Evolutionary conservation across 2,329 filamentous ascomycete genomes (phyloP).

Genomic region (Aureobasidium uvarum): DNA sequence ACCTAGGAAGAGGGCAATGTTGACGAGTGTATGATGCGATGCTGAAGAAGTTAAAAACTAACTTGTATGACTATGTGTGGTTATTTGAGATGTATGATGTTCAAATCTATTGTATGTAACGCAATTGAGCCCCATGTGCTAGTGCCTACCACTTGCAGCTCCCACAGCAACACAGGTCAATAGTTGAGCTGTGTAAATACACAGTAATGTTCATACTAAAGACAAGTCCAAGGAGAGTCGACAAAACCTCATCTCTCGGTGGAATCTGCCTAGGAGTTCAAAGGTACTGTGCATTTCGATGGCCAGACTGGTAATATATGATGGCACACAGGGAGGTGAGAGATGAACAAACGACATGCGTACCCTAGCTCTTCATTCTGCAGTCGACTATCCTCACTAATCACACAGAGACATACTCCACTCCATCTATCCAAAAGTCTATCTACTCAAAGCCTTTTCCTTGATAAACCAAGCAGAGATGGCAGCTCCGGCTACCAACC

Average conservation of each 20-base stretch:
- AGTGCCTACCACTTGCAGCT: too few species aligned
- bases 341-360: too few species aligned
- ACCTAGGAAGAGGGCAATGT: slow-evolving; percentile 15
- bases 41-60: neutral
- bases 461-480: slow-evolving; percentile 47
- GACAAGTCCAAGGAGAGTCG: too few species aligned
- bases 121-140: neutral
- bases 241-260: neutral
- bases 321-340: too few species aligned
- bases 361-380: neutral
- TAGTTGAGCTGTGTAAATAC: neutral
- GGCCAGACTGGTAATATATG: too few species aligned
- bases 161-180: too few species aligned
- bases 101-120: neutral
- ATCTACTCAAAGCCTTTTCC: slow-evolving; percentile 40
- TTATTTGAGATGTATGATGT: neutral
- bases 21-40: slow-evolving; percentile 6
- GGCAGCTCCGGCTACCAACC: slow-evolving; percentile 52
- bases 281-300: neutral
- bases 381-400: too few species aligned
- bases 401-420: too few species aligned
- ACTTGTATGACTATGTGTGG: neutral
- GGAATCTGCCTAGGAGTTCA: neutral
- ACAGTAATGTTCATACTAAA: too few species aligned
- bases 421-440: neutral